Evolutionary conservation across 139 green algal genomes (phyloP).

Genomic region (Marvania coccoides): DNA sequence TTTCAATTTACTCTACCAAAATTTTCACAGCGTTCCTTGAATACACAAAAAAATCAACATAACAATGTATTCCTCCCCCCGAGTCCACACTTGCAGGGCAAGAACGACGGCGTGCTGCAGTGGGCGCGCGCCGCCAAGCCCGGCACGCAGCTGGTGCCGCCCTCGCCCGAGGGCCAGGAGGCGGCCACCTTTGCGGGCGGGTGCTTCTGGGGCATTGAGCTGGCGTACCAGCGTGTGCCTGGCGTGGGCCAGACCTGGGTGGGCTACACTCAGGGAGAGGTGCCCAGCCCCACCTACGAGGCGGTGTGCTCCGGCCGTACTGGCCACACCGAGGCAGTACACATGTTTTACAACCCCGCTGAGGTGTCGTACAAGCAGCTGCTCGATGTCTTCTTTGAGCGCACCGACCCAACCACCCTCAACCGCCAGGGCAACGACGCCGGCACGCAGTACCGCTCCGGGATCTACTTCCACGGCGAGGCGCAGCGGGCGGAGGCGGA

Average conservation of each 20-base stretch:
- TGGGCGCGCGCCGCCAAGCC: constrained; percentile 24
- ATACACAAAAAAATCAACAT: too few species aligned
- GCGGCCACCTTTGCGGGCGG: constrained; percentile 61
- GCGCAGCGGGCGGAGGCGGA: constrained; percentile 42
- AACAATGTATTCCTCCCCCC: background rate
- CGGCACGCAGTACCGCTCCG: constrained; percentile 75
- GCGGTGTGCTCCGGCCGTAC: constrained; percentile 76
- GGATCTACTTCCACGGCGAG: constrained; percentile 71
- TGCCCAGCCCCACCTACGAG: constrained; percentile 64
- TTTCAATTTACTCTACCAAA: too few species aligned
- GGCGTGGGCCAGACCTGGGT: constrained; percentile 61
- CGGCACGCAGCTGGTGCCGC: constrained; percentile 40
- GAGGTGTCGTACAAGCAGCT: constrained; percentile 55
- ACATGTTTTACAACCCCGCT: constrained; percentile 67
- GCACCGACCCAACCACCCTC: constrained; percentile 64
- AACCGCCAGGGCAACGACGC: constrained; percentile 70
- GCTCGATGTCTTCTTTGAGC: constrained; percentile 65
- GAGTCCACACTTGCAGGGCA: constrained; percentile 19
- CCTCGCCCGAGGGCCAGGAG: constrained; percentile 34
- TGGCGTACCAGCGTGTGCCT: constrained; percentile 62
- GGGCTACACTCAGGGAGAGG: constrained; percentile 62
- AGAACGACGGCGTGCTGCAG: constrained; percentile 35
- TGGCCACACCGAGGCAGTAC: constrained; percentile 64
- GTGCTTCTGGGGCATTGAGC: constrained; percentile 85
- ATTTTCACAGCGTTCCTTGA: too few species aligned